Evolutionary conservation across 345 rosid genomes (phyloP), one percentile per base, ranked within the genome.

Genomic region (Citrus unshiu): DNA sequence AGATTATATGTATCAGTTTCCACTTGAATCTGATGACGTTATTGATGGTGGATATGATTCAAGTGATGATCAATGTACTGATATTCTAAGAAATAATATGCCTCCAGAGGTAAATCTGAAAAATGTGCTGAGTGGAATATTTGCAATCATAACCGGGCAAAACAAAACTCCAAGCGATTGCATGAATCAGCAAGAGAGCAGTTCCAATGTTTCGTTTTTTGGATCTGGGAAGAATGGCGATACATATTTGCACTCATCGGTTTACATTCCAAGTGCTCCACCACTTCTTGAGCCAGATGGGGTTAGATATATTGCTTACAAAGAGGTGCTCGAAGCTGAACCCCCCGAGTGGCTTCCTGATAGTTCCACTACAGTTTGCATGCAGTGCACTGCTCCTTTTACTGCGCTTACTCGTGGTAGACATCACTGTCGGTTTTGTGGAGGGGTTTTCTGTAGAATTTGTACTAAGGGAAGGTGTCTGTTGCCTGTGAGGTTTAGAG

Each of bases 351-450:
- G 99, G 99, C 88, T 93, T 37, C 93, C 98, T 1, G 99, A 96
- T 87, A 96, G 99, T 81, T 90, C 94, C 34, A 78, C 93, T 3
- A 79, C 87, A 37, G 83, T 71, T 73, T 96, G 98, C 83, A 91
- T 92, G 98, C 98, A 90, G 76, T 96, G 99, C 57, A 83, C 82
- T 86, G 78, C 90, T 62, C 90, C 93, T 29, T 96, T 96, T 83
- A 94, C 97, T 6, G 95, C 93, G 0, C 21, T 96, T 56, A 90
- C 97, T 0, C 84, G 98, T 70, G 99, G 99, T 6, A 92, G 99
- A 84, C 99, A 96, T 86, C 99, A 96, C 79, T 96, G 99, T 75
- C 92, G 98, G 72, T 91, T 93, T 80, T 96, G 99, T 82, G 99
- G 99, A 69, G 98, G 98, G 58, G 75, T 96, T 37, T 96, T 94